A percentile compares a stretch with the other conserved stretches of the same genome.
These are phyloP conservation scores for Zymoseptoria tritici DNA, from an alignment of 2,329 filamentous ascomycete species.

Conservation along the genomic window DNA sequence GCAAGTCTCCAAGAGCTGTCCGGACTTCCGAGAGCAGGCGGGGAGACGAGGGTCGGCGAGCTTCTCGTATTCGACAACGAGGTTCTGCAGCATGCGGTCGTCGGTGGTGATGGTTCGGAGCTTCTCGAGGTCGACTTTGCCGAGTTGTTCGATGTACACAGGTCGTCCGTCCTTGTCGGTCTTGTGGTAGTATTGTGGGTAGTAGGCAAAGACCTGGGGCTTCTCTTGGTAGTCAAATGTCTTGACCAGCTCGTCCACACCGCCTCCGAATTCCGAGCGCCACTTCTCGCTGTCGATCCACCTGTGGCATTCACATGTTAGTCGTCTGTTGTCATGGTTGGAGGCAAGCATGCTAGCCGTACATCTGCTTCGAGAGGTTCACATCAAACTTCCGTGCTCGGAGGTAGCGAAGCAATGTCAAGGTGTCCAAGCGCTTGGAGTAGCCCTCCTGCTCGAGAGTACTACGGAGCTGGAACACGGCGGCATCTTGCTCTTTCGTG, in stretches of 20 bases:
- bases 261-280: constrained; percentile 69
- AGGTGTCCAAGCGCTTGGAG: constrained; percentile 78
- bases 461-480: constrained; percentile 76
- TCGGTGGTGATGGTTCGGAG: constrained; percentile 90
- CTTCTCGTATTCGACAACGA: constrained; percentile 97
- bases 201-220: constrained; percentile 75
- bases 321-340: background rate
- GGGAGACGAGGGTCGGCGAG: constrained; percentile 86
- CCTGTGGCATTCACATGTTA: constrained; percentile 47
- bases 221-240: constrained; percentile 87
- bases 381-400: constrained; percentile 94
- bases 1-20: constrained; percentile 88
- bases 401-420: constrained; percentile 72
- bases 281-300: constrained; percentile 86
- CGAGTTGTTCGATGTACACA: constrained; percentile 93
- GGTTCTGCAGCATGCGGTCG: constrained; percentile 92
- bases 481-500: constrained; percentile 77
- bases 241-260: constrained; percentile 69
- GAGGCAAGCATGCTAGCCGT: constrained; percentile 30
- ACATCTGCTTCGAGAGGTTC: constrained; percentile 79
- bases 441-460: constrained; percentile 78
- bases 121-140: constrained; percentile 80
- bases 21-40: constrained; percentile 87
- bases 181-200: constrained; percentile 99
- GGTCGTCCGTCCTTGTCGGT: constrained; percentile 91